Base-by-base conservation (phyloP, 2,329 filamentous ascomycete species). In the Myriosclerotinia duriaeana region DNA sequence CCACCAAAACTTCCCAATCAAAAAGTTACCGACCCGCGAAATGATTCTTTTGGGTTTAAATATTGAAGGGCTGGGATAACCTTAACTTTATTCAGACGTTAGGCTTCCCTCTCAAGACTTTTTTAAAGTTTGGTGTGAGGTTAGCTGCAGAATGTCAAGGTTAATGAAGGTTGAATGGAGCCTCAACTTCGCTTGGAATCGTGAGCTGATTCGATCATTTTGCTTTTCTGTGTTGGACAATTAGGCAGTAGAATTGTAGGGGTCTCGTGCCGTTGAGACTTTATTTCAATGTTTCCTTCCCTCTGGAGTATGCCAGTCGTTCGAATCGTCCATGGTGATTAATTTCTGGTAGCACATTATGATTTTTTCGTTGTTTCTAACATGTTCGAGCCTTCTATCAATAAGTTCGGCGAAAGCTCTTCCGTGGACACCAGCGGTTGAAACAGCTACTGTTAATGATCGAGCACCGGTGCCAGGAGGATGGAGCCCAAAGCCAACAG, bases 41-140 rank as follows among this genome's bases (percentile, higher is more conserved):
- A 4, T 60, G n/a, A 50, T 26, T 42, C 20, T 20, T 38, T 5
- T 15, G 3, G 14, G 44, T 8, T 38, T 50, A 17, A 38, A 22
- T 30, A 26, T 50, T 26, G n/a, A 26, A 17, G n/a, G 14, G 44
- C 30, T 38, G 30, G 26, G 17, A 26, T 22, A 58, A 44, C 22
- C 38, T 44, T 58, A 60, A 60, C 42, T 48, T 36, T 60, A 60
- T 60, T 22, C 26, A 48, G 42, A 48, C 12, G 30, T 48, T 36
- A 36, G 30, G 56, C 56, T 48, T 36, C 36, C 22, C 15, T 48
- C 30, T 34, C 30, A 20, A 22, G 36, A 15, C 17, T 9, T 36
- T 36, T 48, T 60, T 60, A 17, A 48, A 60, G 56, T 12, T 22
- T 22, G 30, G 12, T 17, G n/a, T 9, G n/a, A 60, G 38, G 22